Evolutionary conservation across 1,284 basidiomycete genomes (phyloP), one percentile per base, ranked within the genome.

Genomic region (Grifola frondosa): DNA sequence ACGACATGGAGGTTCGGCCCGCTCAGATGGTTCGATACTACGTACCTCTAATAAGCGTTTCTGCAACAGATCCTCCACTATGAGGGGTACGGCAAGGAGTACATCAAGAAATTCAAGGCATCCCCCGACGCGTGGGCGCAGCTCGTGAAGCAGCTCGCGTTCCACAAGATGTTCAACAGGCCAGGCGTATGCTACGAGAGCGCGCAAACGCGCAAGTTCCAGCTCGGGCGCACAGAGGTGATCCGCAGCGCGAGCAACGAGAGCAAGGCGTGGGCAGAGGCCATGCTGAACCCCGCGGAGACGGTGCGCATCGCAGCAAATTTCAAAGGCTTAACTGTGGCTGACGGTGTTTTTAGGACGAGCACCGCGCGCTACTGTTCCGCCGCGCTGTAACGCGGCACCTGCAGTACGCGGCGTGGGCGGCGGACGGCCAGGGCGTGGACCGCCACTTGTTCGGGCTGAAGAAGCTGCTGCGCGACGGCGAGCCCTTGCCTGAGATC

Each of bases 51-150:
- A n/a, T n/a, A n/a, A n/a, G n/a, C n/a, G 30, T 46, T 46, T 9
- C 43, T 44, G 22, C n/a, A n/a, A n/a, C n/a, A n/a, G n/a, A n/a
- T n/a, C 40, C 72, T 93, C 38, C 88, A 97, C 62, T 97, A 94
- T 63, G 85, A 90, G 58, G 90, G 84, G 3, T 97, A 96, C 67
- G 96, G 96, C 49, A 96, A 97, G 70, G 75, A 81, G 51, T 69
- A 80, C 43, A 94, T 97, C 72, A 98, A 98, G 73, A 79, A 77
- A 53, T 88, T 84, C 78, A 90, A 89, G 64, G 78, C 83, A 34
- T 95, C 91, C 2, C 96, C 97, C 0, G 96, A 99, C 62, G 91
- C 91, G 13, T 96, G 93, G 85, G 91, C 80, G 9, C 96, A 99
- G 71, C 79, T 98, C 52, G 84, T 93, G 54, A 97, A 97, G 73